Evolutionary conservation across 1,139 yeast genomes (phyloP).

Genomic region (Hansenula lynferdii): DNA sequence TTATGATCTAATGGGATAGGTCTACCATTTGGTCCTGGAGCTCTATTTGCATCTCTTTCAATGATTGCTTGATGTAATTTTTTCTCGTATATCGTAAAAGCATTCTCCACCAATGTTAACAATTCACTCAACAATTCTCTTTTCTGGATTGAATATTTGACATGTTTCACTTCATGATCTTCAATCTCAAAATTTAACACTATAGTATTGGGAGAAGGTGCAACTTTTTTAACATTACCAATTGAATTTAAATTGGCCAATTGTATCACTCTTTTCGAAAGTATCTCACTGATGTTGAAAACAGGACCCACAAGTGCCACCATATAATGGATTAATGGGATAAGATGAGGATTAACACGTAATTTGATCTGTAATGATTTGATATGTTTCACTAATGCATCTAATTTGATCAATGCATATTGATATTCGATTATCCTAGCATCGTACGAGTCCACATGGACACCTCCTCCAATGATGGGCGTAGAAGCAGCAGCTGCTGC

Average conservation of each 20-base stretch:
- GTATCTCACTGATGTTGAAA: constrained; percentile 46
- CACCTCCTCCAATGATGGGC: constrained; percentile 14
- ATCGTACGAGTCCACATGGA: constrained; percentile 24
- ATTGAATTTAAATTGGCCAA: constrained; percentile 34
- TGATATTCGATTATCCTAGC: constrained; percentile 27
- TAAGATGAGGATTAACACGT: constrained; percentile 9
- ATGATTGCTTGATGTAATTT: constrained; percentile 37
- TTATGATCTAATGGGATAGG: constrained; percentile 24
- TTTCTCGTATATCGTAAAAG: constrained; percentile 44
- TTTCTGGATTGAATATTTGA: constrained; percentile 4
- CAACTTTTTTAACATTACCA: constrained; percentile 12
- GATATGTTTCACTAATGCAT: constrained; percentile 18
- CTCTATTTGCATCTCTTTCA: constrained; percentile 30
- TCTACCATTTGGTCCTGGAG: constrained; percentile 24
- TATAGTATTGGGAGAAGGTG: constrained; percentile 20
- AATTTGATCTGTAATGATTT: constrained; percentile 22
- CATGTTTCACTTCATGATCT: constrained; percentile 12
- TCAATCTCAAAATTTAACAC: constrained; percentile 29
- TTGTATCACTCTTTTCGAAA: constrained; percentile 38
- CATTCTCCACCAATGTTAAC: constrained; percentile 24
- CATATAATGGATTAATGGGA: constrained; percentile 26
- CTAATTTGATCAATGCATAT: constrained; percentile 26
- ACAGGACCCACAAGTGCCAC: constrained; percentile 37
- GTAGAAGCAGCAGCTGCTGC: constrained; percentile 16
- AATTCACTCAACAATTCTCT: constrained; percentile 9